A percentile compares a stretch with the other conserved stretches of the same genome.
Conservation (phyloP, 345 rosid species). For the Anacardium occidentale region DNA sequence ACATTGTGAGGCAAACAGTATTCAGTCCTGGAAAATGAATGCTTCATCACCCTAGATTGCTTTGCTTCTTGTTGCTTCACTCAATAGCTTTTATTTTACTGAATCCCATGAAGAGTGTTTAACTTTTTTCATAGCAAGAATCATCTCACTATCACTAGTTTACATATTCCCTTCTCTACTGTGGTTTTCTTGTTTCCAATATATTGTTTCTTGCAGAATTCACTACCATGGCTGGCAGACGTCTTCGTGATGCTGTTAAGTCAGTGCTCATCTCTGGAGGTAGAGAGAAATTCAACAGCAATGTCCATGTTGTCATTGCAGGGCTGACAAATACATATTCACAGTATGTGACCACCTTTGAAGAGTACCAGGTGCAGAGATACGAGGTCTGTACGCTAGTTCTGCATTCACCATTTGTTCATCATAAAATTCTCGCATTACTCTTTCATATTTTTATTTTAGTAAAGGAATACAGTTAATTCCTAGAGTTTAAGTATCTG, state of each 20-base stretch:
- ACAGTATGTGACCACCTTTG: conserved; percentile 68
- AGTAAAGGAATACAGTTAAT: not conserved
- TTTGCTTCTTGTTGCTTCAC: not conserved
- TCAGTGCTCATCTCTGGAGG: conserved; percentile 37
- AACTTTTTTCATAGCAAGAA: not conserved
- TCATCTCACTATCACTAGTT: not conserved
- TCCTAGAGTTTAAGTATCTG: not conserved
- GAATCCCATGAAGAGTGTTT: not conserved
- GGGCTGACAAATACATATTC: conserved; percentile 72
- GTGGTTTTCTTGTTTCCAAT: conserved; percentile 1
- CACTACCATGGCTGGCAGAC: conserved; percentile 78
- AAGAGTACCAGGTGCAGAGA: conserved; percentile 69
- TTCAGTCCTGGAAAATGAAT: not conserved
- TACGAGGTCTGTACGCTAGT: conserved; percentile 46
- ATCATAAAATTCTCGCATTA: not conserved
- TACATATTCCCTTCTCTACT: not conserved
- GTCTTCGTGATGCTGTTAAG: conserved; percentile 68
- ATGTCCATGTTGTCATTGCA: conserved; percentile 58
- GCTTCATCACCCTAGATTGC: not conserved
- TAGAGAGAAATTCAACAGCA: conserved; percentile 31
- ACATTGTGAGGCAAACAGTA: not conserved
- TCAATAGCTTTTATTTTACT: not conserved
- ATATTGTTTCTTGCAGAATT: conserved; percentile 44
- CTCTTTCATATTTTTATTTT: not conserved
- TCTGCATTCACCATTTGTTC: conserved; percentile 2